These are phyloP conservation scores for Paecilomyces niveus DNA, from an alignment of 2,329 filamentous ascomycete genomes.

Conservation along the genomic window DNA sequence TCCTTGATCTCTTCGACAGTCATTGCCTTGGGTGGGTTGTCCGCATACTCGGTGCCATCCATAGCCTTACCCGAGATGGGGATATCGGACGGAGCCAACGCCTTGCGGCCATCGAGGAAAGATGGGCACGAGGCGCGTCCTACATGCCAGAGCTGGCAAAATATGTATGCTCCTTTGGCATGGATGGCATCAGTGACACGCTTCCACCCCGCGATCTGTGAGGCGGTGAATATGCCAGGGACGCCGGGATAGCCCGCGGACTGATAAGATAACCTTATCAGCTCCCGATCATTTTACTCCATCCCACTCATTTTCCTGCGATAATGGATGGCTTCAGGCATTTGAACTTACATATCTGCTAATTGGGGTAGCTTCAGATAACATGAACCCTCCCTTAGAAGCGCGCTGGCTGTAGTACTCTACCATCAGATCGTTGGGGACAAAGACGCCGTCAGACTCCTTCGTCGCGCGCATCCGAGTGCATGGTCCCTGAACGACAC, in stretches of 20 bases:
- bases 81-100: slow-evolving; percentile 21
- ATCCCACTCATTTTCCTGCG: not conserved
- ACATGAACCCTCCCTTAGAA: slow-evolving; percentile 22
- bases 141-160: slow-evolving; percentile 31
- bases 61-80: slow-evolving; percentile 33
- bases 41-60: slow-evolving; percentile 25
- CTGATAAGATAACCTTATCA: slow-evolving; percentile 7
- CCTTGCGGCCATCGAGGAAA: slow-evolving; percentile 25
- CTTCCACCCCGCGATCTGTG: slow-evolving; percentile 26
- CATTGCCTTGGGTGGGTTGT: slow-evolving; percentile 24
- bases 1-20: slow-evolving; percentile 33
- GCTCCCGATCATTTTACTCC: not conserved
- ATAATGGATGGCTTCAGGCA: not conserved
- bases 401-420: slow-evolving; percentile 28
- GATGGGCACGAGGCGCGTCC: slow-evolving; percentile 32
- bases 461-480: slow-evolving; percentile 21
- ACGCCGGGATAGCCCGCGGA: slow-evolving; percentile 22
- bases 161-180: slow-evolving; percentile 22
- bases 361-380: slow-evolving; percentile 28
- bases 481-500: slow-evolving; percentile 18
- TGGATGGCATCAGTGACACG: slow-evolving; percentile 26
- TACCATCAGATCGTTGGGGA: slow-evolving; percentile 20
- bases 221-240: slow-evolving; percentile 21
- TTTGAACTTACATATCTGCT: slow-evolving; percentile 14
- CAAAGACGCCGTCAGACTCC: slow-evolving; percentile 22